Percentiles rank a stretch among this genome's conserved stretches.
phyloP scores from a whole-genome alignment of 83 land plant species.

The Thuja plicata region DNA sequence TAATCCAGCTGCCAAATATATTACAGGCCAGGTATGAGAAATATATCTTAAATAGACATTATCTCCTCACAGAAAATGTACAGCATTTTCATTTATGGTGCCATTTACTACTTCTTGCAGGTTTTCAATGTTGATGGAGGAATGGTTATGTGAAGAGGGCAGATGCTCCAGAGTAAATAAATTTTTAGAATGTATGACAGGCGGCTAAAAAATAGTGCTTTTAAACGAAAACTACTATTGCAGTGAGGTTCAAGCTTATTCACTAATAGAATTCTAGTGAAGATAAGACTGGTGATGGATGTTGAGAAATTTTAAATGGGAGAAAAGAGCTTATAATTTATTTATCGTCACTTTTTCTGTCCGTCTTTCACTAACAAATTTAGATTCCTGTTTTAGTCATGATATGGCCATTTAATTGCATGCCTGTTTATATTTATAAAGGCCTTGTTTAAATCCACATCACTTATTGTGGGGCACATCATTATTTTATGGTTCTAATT shows the following conservation, averaged over 20 bases:
- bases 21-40: conserved; percentile 89
- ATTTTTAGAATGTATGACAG: neutral
- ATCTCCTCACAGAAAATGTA: neutral
- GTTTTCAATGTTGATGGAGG: conserved; percentile 90
- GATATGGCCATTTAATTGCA: neutral
- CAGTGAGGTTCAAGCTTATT: neutral
- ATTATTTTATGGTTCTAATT: neutral
- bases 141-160: conserved; percentile 73
- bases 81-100: neutral
- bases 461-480: neutral
- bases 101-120: conserved; percentile 32
- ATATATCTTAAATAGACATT: neutral
- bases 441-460: neutral
- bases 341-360: neutral
- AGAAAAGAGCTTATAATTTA: neutral
- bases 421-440: neutral
- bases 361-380: neutral
- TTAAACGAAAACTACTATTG: neutral
- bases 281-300: neutral
- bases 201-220: neutral
- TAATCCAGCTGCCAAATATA: conserved; percentile 89
- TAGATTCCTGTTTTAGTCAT: neutral
- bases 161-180: neutral
- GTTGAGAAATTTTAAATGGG: conserved; percentile 4
- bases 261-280: conserved; percentile 2